Percentiles rank a stretch among this genome's conserved stretches.
phyloP scores from a whole-genome alignment of 2,329 filamentous ascomycete genomes.

The Beauveria sp. region DNA sequence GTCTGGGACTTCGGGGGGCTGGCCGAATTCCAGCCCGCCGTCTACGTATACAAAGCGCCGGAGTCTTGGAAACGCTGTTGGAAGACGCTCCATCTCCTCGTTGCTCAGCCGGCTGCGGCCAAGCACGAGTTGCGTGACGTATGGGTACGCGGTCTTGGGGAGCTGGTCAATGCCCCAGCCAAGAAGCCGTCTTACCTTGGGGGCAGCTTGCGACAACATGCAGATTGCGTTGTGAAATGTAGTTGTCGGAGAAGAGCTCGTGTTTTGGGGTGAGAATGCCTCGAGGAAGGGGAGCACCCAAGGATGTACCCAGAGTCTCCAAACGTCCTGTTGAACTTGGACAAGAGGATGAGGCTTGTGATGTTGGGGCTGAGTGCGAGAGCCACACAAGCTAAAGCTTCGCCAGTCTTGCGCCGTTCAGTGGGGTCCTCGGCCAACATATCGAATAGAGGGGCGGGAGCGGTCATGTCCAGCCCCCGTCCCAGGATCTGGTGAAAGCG shows the following conservation, averaged over 20 bases:
- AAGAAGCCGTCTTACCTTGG: neutral
- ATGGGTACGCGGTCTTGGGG: neutral
- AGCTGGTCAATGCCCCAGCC: neutral
- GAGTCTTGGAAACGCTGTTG: neutral
- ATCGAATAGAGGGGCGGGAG: neutral
- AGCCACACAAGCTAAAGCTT: neutral
- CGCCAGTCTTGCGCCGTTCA: neutral
- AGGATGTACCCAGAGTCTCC: neutral
- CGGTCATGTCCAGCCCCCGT: neutral
- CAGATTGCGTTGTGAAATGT: neutral
- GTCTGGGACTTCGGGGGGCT: neutral
- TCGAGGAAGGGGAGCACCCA: neutral
- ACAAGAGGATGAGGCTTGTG: neutral
- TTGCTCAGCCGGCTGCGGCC: neutral
- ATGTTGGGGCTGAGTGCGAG: slow-evolving; percentile 4
- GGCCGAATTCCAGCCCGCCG: neutral
- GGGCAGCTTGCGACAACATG: neutral
- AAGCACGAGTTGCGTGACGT: neutral
- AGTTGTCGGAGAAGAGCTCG: neutral
- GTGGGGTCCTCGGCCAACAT: neutral
- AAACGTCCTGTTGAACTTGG: no score
- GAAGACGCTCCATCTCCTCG: neutral
- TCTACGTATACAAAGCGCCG: neutral
- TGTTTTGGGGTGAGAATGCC: neutral
- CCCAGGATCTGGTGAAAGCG: neutral